These are phyloP conservation scores for Vanrija humicola DNA, from an alignment of 1,284 basidiomycete species.

Conservation along the genomic window DNA sequence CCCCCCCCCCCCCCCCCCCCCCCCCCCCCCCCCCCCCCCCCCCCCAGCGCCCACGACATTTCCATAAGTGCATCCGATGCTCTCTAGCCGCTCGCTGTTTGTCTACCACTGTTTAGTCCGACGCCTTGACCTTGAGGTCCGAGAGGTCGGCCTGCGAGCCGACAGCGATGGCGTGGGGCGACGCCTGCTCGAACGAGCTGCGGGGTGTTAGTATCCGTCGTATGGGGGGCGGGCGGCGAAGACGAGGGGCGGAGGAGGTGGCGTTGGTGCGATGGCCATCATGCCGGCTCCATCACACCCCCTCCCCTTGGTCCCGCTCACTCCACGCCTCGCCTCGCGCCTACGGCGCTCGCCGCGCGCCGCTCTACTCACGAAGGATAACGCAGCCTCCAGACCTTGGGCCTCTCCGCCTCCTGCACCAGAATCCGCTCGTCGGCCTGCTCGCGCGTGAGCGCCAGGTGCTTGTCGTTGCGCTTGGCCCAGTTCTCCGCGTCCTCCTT, in stretches of 20 bases:
- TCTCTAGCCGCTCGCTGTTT: too few relatives aligned
- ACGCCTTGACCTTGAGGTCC: slow-evolving; percentile 44
- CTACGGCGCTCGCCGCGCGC: not conserved
- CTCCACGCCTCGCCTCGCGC: too few relatives aligned
- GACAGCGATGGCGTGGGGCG: slow-evolving; percentile 45
- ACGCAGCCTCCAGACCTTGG: slow-evolving; percentile 43
- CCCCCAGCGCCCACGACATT: too few relatives aligned
- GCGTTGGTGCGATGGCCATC: not conserved
- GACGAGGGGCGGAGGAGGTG: not conserved
- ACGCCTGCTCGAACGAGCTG: slow-evolving; percentile 49
- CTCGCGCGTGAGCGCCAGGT: slow-evolving; percentile 46
- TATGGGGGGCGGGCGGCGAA: not conserved
- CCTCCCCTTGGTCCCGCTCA: not conserved
- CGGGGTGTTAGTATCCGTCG: slow-evolving; percentile 5
- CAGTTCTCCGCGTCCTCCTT: slow-evolving; percentile 32
- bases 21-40: too few relatives aligned
- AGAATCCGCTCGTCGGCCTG: slow-evolving; percentile 48
- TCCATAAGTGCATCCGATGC: too few relatives aligned
- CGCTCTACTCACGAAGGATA: slow-evolving; percentile 49
- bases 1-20: too few relatives aligned
- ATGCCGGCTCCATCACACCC: not conserved
- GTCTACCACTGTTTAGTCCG: slow-evolving; percentile 13
- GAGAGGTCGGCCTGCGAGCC: slow-evolving; percentile 49
- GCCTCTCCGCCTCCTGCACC: slow-evolving; percentile 51
- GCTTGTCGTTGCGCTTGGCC: slow-evolving; percentile 45